Conservation (phyloP, 2,329 filamentous ascomycete genomes). For the Fusarium sp. region DNA sequence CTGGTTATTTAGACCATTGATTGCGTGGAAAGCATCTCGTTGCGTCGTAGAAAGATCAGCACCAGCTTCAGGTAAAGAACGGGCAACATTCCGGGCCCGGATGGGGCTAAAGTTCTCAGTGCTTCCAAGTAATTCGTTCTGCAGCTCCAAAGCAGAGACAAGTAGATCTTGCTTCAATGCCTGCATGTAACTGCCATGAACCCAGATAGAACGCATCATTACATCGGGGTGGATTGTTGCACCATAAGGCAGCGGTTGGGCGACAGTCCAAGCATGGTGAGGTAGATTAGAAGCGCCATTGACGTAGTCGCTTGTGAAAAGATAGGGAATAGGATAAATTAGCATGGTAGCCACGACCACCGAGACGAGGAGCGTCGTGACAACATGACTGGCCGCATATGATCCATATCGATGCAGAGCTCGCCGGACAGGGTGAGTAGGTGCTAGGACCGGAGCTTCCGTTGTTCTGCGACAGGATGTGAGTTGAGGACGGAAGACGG, state of each 20-base stretch:
- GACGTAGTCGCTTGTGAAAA: constrained; percentile 78
- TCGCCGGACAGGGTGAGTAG: constrained; percentile 73
- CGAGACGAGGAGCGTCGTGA: constrained; percentile 79
- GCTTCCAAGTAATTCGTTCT: constrained; percentile 74
- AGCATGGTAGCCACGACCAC: constrained; percentile 76
- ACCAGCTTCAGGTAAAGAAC: constrained; percentile 47
- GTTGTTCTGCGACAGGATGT: constrained; percentile 68
- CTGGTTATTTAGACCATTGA: constrained; percentile 69
- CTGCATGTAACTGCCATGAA: constrained; percentile 84
- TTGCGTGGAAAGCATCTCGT: constrained; percentile 68
- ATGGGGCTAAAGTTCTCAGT: constrained; percentile 68
- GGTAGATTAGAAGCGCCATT: constrained; percentile 78
- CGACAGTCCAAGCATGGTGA: constrained; percentile 84
- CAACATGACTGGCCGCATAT: constrained; percentile 78
- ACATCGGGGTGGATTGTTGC: constrained; percentile 70
- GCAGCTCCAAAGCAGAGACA: constrained; percentile 74
- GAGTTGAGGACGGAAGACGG: constrained; percentile 32
- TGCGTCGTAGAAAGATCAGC: constrained; percentile 57
- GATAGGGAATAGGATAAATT: constrained; percentile 80
- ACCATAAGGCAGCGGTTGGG: constrained; percentile 69
- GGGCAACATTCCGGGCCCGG: constrained; percentile 46
- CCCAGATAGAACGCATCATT: constrained; percentile 85
- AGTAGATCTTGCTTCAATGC: constrained; percentile 76
- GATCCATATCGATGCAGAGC: constrained; percentile 77
- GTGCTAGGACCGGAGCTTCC: constrained; percentile 74